Base-by-base conservation (phyloP, 108 stramenopile species). In the Schizochytrium sp. region DNA sequence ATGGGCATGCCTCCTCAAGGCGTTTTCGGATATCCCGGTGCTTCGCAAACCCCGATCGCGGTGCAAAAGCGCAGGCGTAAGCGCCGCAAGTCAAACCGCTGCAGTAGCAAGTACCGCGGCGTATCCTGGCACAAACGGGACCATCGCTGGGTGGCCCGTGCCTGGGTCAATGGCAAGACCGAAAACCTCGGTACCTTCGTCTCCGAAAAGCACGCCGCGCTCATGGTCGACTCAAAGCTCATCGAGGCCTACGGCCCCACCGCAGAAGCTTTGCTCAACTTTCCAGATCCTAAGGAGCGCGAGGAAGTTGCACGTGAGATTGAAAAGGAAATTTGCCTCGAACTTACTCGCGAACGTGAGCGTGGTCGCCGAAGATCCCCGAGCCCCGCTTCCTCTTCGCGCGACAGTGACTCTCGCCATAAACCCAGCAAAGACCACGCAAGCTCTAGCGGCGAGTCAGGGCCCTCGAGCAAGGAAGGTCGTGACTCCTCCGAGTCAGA, bases 121-220 rank as follows among this genome's bases (percentile, higher is more conserved):
- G 76, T 83, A 6, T 83, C 76, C 28, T 83, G 76, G 76, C 76
- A 83, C 51, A 83, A 83, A 23, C 76, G 76, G 2, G 76, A 83
- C 51, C 76, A 53, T 23, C 45, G 76, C 19, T 83, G 76, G 76
- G 76, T 83, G 12, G 76, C 76, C 8, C 76, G 76, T 23, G 76
- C 76, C 51, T 83, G 76, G 76, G 51, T 83, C 45, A 83, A 83
- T 45, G 76, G 76, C 51, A 83, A 83, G 23, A 83, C 76, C 8
- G 76, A 83, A 53, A 83, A 83, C 28, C 76, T 83, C 4, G 76
- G 76, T 16, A 83, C 76, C 51, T 83, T 53, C 76, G 48, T 53
- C 51, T 83, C 76, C 48, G 76, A 83, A 45, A 83, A 83, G 23
- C 76, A 53, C 28, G 76, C 76, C 10, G 76, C 76, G 6, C 45